These are phyloP conservation scores for Tympanopsis confertula DNA, from an alignment of 2,329 filamentous ascomycete genomes.

Conservation along the genomic window DNA sequence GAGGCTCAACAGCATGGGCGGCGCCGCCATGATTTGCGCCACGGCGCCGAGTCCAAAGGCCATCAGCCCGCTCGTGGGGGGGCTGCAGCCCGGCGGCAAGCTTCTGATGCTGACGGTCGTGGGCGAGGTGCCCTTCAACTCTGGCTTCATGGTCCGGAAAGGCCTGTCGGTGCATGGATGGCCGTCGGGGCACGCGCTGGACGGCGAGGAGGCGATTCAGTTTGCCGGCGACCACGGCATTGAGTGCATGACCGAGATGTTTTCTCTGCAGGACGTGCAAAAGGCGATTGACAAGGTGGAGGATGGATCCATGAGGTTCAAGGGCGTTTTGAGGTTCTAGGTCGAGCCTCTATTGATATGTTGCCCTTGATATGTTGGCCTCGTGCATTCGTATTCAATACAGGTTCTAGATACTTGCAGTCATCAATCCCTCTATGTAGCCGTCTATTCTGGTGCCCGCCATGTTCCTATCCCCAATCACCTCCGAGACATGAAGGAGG, in stretches of 20 bases:
- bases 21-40: slow-evolving; percentile 45
- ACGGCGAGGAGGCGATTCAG: slow-evolving; percentile 43
- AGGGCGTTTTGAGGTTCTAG: background rate
- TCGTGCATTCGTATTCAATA: too few species aligned
- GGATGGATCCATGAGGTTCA: background rate
- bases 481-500: too few species aligned
- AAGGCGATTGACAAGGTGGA: background rate
- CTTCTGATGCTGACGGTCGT: slow-evolving; percentile 40
- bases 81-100: slow-evolving; percentile 32
- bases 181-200: slow-evolving; percentile 49
- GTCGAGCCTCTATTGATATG: too few species aligned
- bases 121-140: slow-evolving; percentile 32
- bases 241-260: slow-evolving; percentile 46
- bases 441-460: too few species aligned
- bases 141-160: slow-evolving; percentile 38
- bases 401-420: too few species aligned
- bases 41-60: slow-evolving; percentile 22
- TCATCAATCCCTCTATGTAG: too few species aligned
- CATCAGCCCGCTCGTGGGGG: slow-evolving; percentile 19
- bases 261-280: slow-evolving; percentile 18
- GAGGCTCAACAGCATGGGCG: slow-evolving; percentile 37
- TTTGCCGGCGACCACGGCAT: slow-evolving; percentile 44
- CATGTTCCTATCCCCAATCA: too few species aligned
- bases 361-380: too few species aligned
- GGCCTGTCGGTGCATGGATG: slow-evolving; percentile 43